Percentiles rank a stretch among this genome's conserved stretches.
Conservation (phyloP, 192 early-diverging fungal genomes). For the Phycomyces blakesleeanus region DNA sequence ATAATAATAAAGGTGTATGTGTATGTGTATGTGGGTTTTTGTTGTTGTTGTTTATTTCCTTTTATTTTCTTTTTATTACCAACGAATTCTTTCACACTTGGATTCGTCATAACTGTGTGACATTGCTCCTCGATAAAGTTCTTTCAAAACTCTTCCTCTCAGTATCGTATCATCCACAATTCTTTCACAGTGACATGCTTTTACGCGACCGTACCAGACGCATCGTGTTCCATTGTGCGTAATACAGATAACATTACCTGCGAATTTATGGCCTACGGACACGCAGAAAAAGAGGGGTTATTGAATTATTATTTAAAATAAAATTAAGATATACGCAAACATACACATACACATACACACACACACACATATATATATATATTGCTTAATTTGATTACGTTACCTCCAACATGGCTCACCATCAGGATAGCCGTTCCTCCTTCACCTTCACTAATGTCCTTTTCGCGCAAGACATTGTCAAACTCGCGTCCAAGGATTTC, state of each 20-base stretch:
- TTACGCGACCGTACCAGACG: slow-evolving; percentile 59
- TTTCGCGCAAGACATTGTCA: slow-evolving; percentile 38
- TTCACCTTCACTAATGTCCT: slow-evolving; percentile 46
- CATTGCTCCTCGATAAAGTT: slow-evolving; percentile 54
- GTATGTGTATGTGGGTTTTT: too few relatives aligned
- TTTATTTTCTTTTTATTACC: slow-evolving; percentile 5
- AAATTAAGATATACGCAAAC: too few relatives aligned
- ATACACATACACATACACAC: too few relatives aligned
- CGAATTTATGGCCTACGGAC: slow-evolving; percentile 55
- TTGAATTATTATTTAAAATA: too few relatives aligned
- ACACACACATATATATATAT: too few relatives aligned
- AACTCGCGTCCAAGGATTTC: slow-evolving; percentile 52
- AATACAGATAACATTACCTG: slow-evolving; percentile 56
- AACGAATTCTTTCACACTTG: slow-evolving; percentile 20
- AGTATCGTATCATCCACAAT: slow-evolving; percentile 53
- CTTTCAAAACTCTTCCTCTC: slow-evolving; percentile 46
- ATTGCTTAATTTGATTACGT: too few relatives aligned
- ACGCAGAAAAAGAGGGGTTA: too few relatives aligned
- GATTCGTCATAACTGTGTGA: slow-evolving; percentile 41
- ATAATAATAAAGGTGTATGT: too few relatives aligned
- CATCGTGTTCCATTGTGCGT: slow-evolving; percentile 41
- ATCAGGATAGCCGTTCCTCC: slow-evolving; percentile 40
- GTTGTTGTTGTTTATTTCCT: not conserved
- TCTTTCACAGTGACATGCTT: slow-evolving; percentile 43
- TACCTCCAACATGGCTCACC: slow-evolving; percentile 57